Percentiles rank a stretch among this genome's conserved stretches.
Evolutionary conservation across 1,284 basidiomycete genomes (phyloP).

Genomic region (Ustilago vetiveriae): DNA sequence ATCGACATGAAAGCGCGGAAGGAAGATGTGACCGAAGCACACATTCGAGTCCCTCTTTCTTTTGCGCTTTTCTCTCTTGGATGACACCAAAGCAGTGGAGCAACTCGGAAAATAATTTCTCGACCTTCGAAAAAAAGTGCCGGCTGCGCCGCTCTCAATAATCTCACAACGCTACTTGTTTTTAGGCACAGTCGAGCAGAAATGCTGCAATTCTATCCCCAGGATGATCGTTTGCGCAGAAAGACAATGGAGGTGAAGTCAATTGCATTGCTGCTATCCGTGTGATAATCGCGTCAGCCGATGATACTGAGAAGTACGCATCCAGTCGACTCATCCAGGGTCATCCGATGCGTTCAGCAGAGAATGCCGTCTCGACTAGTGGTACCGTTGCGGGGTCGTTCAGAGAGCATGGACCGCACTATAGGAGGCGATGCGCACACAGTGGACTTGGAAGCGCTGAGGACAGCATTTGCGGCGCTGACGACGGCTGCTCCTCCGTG

Average conservation of each 20-base stretch:
- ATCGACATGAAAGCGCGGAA: neutral
- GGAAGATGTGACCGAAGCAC: no score
- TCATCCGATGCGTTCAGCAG: constrained; percentile 13
- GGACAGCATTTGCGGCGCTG: neutral
- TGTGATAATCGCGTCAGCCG: no score
- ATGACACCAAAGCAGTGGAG: no score
- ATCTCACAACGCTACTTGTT: neutral
- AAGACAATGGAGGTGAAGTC: no score
- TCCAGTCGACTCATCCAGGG: no score
- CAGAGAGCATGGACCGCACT: constrained; percentile 14
- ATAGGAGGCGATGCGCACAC: constrained; percentile 21
- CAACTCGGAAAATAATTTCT: neutral
- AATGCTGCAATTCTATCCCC: neutral
- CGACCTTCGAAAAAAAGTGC: constrained; percentile 2
- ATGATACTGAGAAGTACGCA: no score
- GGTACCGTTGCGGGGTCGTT: constrained; percentile 17
- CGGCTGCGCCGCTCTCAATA: no score
- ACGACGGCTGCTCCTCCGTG: neutral
- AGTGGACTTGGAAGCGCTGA: constrained; percentile 11
- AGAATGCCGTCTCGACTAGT: constrained; percentile 33
- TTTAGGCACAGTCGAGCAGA: no score
- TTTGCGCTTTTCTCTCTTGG: no score
- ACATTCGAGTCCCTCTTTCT: no score
- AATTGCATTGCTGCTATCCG: no score
- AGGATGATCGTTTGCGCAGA: no score